phyloP scores from a whole-genome alignment of 2,329 filamentous ascomycete species.

The Pseudogymnoascus sp. region DNA sequence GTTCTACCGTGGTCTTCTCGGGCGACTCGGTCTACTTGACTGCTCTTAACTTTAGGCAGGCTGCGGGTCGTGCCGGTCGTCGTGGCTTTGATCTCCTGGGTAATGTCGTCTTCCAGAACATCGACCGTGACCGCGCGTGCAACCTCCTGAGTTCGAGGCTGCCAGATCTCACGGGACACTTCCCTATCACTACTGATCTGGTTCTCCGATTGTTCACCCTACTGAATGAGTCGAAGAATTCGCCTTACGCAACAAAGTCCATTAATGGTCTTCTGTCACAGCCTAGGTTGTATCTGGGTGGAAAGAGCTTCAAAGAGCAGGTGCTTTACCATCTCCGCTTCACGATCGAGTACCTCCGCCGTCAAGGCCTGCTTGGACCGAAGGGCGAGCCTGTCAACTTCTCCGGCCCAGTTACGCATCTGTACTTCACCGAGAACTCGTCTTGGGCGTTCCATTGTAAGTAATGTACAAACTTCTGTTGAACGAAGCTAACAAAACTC shows the following conservation, averaged over 20 bases:
- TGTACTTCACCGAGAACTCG: slow-evolving; percentile 71
- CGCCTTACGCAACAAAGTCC: slow-evolving; percentile 52
- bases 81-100: slow-evolving; percentile 75
- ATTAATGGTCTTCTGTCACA: slow-evolving; percentile 64
- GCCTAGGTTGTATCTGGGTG: slow-evolving; percentile 63
- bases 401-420: slow-evolving; percentile 59
- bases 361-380: slow-evolving; percentile 57
- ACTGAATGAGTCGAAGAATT: slow-evolving; percentile 57
- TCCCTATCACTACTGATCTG: slow-evolving; percentile 67
- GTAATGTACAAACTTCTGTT: neutral
- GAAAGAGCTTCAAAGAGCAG: slow-evolving; percentile 58
- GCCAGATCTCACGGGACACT: slow-evolving; percentile 69
- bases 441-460: slow-evolving; percentile 66
- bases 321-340: slow-evolving; percentile 72
- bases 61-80: slow-evolving; percentile 69
- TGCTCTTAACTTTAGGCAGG: slow-evolving; percentile 69
- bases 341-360: slow-evolving; percentile 70
- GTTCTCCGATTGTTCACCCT: slow-evolving; percentile 63
- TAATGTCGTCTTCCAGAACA: slow-evolving; percentile 70
- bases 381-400: slow-evolving; percentile 64
- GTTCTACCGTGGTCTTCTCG: slow-evolving; percentile 71
- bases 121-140: slow-evolving; percentile 53
- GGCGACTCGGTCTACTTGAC: slow-evolving; percentile 69
- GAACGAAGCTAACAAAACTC: slow-evolving; percentile 12
- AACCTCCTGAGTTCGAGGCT: slow-evolving; percentile 67